A percentile compares a stretch with the other conserved stretches of the same genome.
These are phyloP conservation scores for Gynostemma pentaphyllum DNA, from an alignment of 306 rosid species.

Conservation along the genomic window DNA sequence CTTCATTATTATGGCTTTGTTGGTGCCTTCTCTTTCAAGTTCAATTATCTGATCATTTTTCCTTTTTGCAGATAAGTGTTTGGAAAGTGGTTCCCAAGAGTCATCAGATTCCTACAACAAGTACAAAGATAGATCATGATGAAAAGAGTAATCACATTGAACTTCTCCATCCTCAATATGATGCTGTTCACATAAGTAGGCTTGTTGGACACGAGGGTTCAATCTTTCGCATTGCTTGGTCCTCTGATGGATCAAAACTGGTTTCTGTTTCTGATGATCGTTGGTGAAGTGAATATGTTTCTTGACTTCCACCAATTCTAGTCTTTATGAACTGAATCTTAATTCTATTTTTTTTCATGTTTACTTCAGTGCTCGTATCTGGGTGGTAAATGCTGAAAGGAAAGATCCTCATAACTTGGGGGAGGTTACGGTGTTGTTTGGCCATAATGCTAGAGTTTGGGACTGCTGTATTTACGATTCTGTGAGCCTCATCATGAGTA, in stretches of 20 bases:
- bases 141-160: constrained; percentile 17
- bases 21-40: background rate
- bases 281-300: constrained; percentile 61
- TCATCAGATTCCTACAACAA: too few relatives aligned
- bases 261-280: constrained; percentile 93
- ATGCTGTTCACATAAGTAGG: constrained; percentile 56
- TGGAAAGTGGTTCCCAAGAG: constrained; percentile 80
- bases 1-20: background rate
- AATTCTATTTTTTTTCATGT: constrained; percentile 2
- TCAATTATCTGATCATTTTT: background rate
- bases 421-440: constrained; percentile 50
- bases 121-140: constrained; percentile 15
- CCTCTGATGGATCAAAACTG: constrained; percentile 64
- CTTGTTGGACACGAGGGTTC: constrained; percentile 97
- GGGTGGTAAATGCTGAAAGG: constrained; percentile 35
- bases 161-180: constrained; percentile 24
- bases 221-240: constrained; percentile 80
- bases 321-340: background rate
- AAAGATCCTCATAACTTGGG: constrained; percentile 21
- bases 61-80: constrained; percentile 61
- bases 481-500: constrained; percentile 33
- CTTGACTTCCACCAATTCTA: constrained; percentile 7
- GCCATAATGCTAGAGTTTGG: constrained; percentile 96
- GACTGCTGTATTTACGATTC: constrained; percentile 71
- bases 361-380: constrained; percentile 66